Conservation (phyloP, 495 filamentous ascomycete genomes). For the Tuber brumale region DNA sequence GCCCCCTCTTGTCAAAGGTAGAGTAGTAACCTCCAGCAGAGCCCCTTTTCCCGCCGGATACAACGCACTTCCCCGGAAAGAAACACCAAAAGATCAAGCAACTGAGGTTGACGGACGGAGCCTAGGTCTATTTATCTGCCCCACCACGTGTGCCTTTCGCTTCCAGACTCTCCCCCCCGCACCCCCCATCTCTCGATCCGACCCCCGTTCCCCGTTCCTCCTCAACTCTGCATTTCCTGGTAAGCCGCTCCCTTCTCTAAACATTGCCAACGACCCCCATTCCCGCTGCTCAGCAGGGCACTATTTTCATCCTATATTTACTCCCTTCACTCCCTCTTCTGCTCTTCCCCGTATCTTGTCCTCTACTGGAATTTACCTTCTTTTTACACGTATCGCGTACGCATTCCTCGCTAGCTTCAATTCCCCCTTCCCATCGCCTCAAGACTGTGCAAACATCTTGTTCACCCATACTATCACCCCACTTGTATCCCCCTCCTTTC, state of each 20-base stretch:
- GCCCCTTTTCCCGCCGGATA: slow-evolving; percentile 28
- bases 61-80: slow-evolving; percentile 13
- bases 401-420: neutral
- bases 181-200: slow-evolving; percentile 16
- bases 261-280: neutral
- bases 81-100: slow-evolving; percentile 13
- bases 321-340: neutral
- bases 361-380: neutral
- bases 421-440: neutral
- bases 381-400: neutral
- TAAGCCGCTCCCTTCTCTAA: neutral
- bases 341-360: neutral
- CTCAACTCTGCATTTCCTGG: neutral
- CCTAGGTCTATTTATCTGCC: neutral
- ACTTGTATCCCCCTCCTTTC: neutral
- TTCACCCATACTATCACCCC: neutral
- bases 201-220: slow-evolving; percentile 14
- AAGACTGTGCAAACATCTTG: neutral
- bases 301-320: neutral
- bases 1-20: slow-evolving; percentile 25
- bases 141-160: slow-evolving; percentile 27
- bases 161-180: slow-evolving; percentile 26
- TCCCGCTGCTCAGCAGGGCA: neutral
- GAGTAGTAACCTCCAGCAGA: slow-evolving; percentile 12
- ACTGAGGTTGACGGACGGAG: neutral